phyloP scores from a whole-genome alignment of 1,284 basidiomycete genomes.

The Leccinum subspadiceum region DNA sequence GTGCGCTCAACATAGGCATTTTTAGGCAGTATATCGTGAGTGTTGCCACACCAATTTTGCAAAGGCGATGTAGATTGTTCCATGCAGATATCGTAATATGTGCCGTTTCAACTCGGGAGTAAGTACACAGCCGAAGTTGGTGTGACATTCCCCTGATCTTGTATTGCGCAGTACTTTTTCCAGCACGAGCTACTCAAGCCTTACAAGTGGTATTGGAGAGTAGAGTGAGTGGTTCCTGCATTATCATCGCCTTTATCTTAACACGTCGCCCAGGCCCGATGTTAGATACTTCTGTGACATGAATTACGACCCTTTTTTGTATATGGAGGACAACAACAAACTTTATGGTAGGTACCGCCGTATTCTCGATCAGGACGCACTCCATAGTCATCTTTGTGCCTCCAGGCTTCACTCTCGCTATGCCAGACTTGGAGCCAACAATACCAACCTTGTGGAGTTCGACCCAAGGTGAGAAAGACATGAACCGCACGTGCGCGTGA shows the following conservation, averaged over 20 bases:
- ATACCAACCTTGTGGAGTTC: slow-evolving; percentile 76
- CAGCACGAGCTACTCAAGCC: slow-evolving; percentile 67
- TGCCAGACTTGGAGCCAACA: slow-evolving; percentile 78
- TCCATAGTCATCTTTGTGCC: background rate
- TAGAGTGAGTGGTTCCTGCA: slow-evolving; percentile 43
- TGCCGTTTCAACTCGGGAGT: slow-evolving; percentile 86
- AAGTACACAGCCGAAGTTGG: slow-evolving; percentile 30
- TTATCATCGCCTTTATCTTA: background rate
- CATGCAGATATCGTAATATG: slow-evolving; percentile 67
- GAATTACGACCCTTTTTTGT: slow-evolving; percentile 77
- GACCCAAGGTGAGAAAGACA: slow-evolving; percentile 51
- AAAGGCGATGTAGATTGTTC: background rate
- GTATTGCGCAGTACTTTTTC: slow-evolving; percentile 64
- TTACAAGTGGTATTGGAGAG: slow-evolving; percentile 86
- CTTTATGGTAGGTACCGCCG: slow-evolving; percentile 51
- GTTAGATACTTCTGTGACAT: slow-evolving; percentile 79
- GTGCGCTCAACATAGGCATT: slow-evolving; percentile 3
- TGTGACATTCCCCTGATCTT: slow-evolving; percentile 6
- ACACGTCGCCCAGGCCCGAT: slow-evolving; percentile 49
- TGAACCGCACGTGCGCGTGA: background rate
- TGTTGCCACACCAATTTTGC: slow-evolving; percentile 12
- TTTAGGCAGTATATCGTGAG: slow-evolving; percentile 53
- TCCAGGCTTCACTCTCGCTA: slow-evolving; percentile 72
- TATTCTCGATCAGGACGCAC: background rate
- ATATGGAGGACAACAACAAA: slow-evolving; percentile 76